These are phyloP conservation scores for Leishmania turanica DNA, from an alignment of 208 protist genomes.

Conservation along the genomic window DNA sequence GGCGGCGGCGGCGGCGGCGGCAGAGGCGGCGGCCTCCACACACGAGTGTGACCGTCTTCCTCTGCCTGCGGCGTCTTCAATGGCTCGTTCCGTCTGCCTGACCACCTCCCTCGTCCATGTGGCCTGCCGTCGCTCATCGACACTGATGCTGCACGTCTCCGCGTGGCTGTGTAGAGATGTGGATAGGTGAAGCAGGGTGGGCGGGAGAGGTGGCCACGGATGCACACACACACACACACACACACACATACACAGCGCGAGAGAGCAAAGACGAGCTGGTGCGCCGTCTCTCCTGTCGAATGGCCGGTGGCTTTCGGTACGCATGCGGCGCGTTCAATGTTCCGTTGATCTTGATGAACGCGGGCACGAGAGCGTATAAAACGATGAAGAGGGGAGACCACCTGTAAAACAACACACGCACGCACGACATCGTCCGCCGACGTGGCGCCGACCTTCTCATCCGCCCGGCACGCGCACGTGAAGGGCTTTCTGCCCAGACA, in stretches of 20 bases:
- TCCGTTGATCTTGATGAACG: no score
- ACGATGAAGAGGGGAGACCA: background rate
- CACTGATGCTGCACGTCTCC: background rate
- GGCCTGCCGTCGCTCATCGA: background rate
- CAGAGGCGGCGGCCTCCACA: background rate
- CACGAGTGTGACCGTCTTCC: background rate
- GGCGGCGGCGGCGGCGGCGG: background rate
- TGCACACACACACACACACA: conserved; percentile 1
- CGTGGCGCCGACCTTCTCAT: background rate
- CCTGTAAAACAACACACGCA: background rate
- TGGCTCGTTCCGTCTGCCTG: background rate
- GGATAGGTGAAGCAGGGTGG: background rate
- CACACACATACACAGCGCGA: background rate
- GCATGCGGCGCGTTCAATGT: no score
- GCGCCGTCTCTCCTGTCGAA: background rate
- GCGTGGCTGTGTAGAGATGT: background rate
- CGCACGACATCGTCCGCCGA: background rate
- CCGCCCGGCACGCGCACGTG: background rate
- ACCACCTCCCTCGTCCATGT: background rate
- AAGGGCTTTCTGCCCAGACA: background rate
- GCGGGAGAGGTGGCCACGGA: background rate
- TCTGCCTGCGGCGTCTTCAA: background rate
- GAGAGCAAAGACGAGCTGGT: no score
- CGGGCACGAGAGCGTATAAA: no score
- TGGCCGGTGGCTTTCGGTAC: background rate